phyloP scores from a whole-genome alignment of 805 yeast genomes.

The Zygotorulaspora danielsina region DNA sequence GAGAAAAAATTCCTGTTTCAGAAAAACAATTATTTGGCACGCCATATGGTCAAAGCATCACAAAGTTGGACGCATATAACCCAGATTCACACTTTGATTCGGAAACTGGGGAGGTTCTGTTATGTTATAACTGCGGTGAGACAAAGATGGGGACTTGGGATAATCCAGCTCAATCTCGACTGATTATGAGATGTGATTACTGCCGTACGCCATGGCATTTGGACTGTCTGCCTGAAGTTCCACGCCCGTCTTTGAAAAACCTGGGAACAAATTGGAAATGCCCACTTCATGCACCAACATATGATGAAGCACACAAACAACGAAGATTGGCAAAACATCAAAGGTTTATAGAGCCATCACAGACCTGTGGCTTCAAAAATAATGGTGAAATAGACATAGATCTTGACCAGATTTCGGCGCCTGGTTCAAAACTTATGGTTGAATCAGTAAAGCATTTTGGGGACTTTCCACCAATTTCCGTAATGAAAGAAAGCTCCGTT shows the following conservation, averaged over 20 bases:
- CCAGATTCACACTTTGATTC: slow-evolving; percentile 64
- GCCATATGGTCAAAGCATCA: slow-evolving; percentile 36
- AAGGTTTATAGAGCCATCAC: slow-evolving; percentile 49
- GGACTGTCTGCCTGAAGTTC: slow-evolving; percentile 72
- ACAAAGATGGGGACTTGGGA: slow-evolving; percentile 54
- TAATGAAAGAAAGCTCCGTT: slow-evolving; percentile 26
- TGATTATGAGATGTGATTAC: slow-evolving; percentile 72
- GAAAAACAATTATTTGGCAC: slow-evolving; percentile 45
- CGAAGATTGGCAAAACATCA: slow-evolving; percentile 51
- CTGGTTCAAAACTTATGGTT: slow-evolving; percentile 22
- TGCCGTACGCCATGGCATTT: slow-evolving; percentile 84
- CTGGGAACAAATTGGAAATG: slow-evolving; percentile 85
- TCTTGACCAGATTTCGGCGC: slow-evolving; percentile 40
- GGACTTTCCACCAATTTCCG: slow-evolving; percentile 24
- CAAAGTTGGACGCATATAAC: slow-evolving; percentile 39
- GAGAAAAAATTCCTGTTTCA: slow-evolving; percentile 42
- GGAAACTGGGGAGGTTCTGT: slow-evolving; percentile 54
- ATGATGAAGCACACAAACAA: slow-evolving; percentile 20
- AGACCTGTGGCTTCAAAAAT: slow-evolving; percentile 47
- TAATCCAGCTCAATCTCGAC: slow-evolving; percentile 41
- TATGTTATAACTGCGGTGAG: slow-evolving; percentile 72
- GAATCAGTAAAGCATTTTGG: slow-evolving; percentile 15
- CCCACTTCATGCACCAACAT: slow-evolving; percentile 68
- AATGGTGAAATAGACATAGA: slow-evolving; percentile 58
- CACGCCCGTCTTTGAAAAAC: slow-evolving; percentile 66